A percentile compares a stretch with the other conserved stretches of the same genome.
phyloP scores from a whole-genome alignment of 1,284 basidiomycete species.

The Moniliophthora roreri region DNA sequence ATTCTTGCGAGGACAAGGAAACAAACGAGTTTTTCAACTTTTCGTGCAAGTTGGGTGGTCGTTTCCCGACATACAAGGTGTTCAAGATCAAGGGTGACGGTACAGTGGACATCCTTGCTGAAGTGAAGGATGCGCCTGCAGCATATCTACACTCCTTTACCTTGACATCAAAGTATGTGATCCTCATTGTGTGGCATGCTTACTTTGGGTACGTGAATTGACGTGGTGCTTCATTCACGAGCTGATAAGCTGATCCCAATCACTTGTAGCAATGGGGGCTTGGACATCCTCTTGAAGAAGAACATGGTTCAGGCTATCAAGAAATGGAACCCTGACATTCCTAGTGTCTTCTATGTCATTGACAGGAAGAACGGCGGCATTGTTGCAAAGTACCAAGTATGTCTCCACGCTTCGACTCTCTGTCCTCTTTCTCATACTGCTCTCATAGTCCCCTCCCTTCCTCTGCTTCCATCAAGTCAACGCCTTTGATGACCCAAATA shows the following conservation, averaged over 20 bases:
- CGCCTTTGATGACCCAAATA: slow-evolving; percentile 32
- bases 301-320: slow-evolving; percentile 32
- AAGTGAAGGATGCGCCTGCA: slow-evolving; percentile 34
- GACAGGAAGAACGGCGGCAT: slow-evolving; percentile 34
- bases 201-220: slow-evolving; percentile 19
- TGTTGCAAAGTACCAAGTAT: slow-evolving; percentile 30
- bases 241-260: neutral
- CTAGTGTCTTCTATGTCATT: slow-evolving; percentile 34
- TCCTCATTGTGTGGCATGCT: slow-evolving; percentile 33
- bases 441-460: slow-evolving; percentile 30
- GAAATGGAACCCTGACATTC: slow-evolving; percentile 27
- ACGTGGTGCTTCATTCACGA: neutral
- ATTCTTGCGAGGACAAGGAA: slow-evolving; percentile 33
- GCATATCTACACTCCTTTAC: slow-evolving; percentile 36
- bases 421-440: neutral
- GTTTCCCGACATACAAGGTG: slow-evolving; percentile 26
- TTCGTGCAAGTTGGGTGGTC: slow-evolving; percentile 23
- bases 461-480: slow-evolving; percentile 38
- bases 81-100: slow-evolving; percentile 32
- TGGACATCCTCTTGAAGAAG: slow-evolving; percentile 12
- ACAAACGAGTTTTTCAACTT: slow-evolving; percentile 36
- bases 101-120: slow-evolving; percentile 32
- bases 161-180: slow-evolving; percentile 34
- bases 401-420: neutral
- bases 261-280: slow-evolving; percentile 20